Conservation (phyloP, 192 early-diverging fungal genomes). For the Umbelopsis vinacea region DNA sequence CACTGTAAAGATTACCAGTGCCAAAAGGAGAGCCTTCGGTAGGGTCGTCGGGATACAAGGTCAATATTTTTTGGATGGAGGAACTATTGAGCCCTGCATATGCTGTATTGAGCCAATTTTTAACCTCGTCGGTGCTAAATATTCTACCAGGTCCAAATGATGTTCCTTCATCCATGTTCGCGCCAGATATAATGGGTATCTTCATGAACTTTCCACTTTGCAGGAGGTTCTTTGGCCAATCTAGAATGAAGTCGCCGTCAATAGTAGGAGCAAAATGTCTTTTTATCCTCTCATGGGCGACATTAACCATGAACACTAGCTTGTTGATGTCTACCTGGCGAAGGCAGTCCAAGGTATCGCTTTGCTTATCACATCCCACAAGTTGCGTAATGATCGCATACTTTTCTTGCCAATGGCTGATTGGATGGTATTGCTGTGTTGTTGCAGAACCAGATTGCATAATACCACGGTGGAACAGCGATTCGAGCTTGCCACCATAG, state of each 20-base stretch:
- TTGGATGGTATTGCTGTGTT: conserved; percentile 16
- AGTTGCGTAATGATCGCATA: background rate
- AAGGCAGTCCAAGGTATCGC: background rate
- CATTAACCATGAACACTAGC: background rate
- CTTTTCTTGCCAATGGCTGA: conserved; percentile 3
- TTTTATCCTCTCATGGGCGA: background rate
- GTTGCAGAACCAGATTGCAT: conserved; percentile 22
- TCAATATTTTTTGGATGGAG: background rate
- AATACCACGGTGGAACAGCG: background rate
- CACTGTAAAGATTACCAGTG: conserved; percentile 15
- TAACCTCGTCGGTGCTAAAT: background rate
- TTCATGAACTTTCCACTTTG: background rate
- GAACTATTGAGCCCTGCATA: background rate
- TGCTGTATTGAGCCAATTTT: background rate
- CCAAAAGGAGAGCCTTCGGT: background rate
- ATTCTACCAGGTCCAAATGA: background rate
- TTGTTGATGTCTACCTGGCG: conserved; percentile 1
- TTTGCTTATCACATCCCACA: background rate
- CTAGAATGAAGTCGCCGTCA: conserved; percentile 14
- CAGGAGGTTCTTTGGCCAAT: conserved; percentile 14
- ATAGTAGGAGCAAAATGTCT: background rate
- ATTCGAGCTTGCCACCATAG: conserved; percentile 11
- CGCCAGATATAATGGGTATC: conserved; percentile 8
- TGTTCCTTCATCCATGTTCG: conserved; percentile 21
- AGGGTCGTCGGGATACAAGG: conserved; percentile 5